Conservation (phyloP, 805 yeast species). For the Wickerhamiella nectarea region DNA sequence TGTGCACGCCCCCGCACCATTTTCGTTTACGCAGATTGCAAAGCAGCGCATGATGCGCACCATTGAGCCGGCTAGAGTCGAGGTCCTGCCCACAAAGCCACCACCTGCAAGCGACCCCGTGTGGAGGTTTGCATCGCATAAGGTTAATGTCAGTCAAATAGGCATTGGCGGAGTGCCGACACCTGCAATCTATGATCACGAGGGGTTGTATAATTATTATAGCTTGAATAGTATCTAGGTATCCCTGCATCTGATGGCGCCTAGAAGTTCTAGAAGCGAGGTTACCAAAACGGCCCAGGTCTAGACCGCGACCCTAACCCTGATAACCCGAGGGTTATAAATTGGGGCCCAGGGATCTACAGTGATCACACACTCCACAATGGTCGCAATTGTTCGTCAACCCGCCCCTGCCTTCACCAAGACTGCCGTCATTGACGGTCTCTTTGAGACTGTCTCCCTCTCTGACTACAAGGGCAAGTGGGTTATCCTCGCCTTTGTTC, state of each 20-base stretch:
- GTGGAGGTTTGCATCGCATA: conserved; percentile 26
- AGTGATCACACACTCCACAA: background rate
- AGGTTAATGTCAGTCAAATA: conserved; percentile 25
- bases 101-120: conserved; percentile 17
- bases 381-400: conserved; percentile 12
- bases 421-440: conserved; percentile 93
- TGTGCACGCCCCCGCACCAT: conserved; percentile 9
- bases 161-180: conserved; percentile 23
- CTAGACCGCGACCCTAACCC: conserved; percentile 9
- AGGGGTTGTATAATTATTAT: conserved; percentile 15
- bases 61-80: background rate
- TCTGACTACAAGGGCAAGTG: conserved; percentile 95
- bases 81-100: conserved; percentile 6
- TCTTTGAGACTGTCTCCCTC: conserved; percentile 81
- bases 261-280: background rate
- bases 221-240: conserved; percentile 10
- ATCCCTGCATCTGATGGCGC: background rate
- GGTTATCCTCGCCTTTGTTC: conserved; percentile 91
- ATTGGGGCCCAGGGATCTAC: background rate
- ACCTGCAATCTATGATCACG: conserved; percentile 13
- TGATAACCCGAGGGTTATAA: background rate
- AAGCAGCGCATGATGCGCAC: conserved; percentile 15
- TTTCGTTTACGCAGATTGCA: conserved; percentile 21
- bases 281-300: background rate
- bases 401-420: conserved; percentile 87